Evolutionary conservation across 2,329 filamentous ascomycete genomes (phyloP), one percentile per base, ranked within the genome.

Genomic region (Diaporthe vaccinii): DNA sequence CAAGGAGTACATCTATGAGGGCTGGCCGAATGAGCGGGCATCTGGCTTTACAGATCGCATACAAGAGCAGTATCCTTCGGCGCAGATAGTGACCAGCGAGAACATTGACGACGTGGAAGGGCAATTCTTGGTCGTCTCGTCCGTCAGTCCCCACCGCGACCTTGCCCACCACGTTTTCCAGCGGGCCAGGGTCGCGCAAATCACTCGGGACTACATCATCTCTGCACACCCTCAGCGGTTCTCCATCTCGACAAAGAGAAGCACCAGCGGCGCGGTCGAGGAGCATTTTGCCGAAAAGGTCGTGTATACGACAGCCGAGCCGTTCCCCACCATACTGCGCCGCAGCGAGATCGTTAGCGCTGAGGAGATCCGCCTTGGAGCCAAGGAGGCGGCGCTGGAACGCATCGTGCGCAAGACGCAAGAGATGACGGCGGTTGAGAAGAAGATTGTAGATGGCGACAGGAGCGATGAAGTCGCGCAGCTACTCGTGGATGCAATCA

Each of bases 1-100:
- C 83, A 98, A 98, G 85, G 93, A 96, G 75, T 98, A 95, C 83
- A 93, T 98, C 73, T 98, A 97, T 79, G 95, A 98, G 84, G 95
- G 94, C 0, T 91, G 92, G 2, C 89, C 93, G 0, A 91, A 88
- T 9, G 96, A 98, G 83, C 91, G 94, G 31, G 91, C 95, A 55
- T 91, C 92, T 1, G 92, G 92, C 6, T 98, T 98, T 80, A 95
- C 94, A 1, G 96, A 98, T 82, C 93, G 95, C 68, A 95, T 98
- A 91, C 96, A 97, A 81, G 93, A 96, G 82, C 93, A 97, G 80
- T 95, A 98, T 81, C 96, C 96, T 4, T 88, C 93, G 2, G 96
- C 96, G 4, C 94, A 97, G 80, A 93, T 98, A 75, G 87, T 97
- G 57, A 92, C 91, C 4, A 89, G 89, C 41, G 91, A 92, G 39